Percentiles rank a stretch among this genome's conserved stretches.
Evolutionary conservation across 495 filamentous ascomycete species (phyloP).

Genomic region (Lophium mytilinum): DNA sequence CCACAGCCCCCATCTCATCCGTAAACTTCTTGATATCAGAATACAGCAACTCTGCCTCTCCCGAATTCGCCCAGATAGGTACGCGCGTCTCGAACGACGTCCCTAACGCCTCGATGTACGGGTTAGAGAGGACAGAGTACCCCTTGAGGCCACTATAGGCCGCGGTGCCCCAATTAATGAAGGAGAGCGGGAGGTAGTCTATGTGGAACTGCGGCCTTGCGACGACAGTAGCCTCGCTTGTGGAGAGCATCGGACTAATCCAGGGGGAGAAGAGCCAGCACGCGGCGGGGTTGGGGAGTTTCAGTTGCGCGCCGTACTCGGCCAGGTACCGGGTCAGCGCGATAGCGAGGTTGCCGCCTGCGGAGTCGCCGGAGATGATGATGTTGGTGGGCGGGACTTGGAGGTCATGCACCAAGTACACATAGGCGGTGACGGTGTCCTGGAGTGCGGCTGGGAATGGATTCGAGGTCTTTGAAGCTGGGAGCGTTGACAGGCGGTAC

Average conservation of each 20-base stretch:
- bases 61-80: constrained; percentile 35
- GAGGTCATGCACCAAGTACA: constrained; percentile 23
- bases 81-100: constrained; percentile 34
- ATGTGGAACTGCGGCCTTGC: constrained; percentile 30
- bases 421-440: constrained; percentile 24
- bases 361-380: constrained; percentile 27
- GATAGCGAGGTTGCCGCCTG: constrained; percentile 26
- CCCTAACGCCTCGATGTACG: constrained; percentile 31
- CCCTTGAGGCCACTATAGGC: constrained; percentile 26
- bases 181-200: constrained; percentile 33
- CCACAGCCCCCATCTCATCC: constrained; percentile 23
- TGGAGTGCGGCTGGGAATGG: constrained; percentile 31
- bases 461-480: constrained; percentile 14
- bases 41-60: constrained; percentile 37
- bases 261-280: constrained; percentile 37
- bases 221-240: constrained; percentile 8
- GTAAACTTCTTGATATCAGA: constrained; percentile 31
- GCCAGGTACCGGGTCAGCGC: constrained; percentile 24
- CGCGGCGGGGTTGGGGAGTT: constrained; percentile 6
- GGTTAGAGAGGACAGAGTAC: constrained; percentile 12
- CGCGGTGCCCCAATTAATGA: constrained; percentile 33
- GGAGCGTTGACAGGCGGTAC: constrained; percentile 27
- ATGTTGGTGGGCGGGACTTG: constrained; percentile 19
- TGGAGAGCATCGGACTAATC: constrained; percentile 23
- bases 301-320: constrained; percentile 17